Conservation (phyloP, 176 grass and related monocot genomes). For the Alloteropsis semialata region DNA sequence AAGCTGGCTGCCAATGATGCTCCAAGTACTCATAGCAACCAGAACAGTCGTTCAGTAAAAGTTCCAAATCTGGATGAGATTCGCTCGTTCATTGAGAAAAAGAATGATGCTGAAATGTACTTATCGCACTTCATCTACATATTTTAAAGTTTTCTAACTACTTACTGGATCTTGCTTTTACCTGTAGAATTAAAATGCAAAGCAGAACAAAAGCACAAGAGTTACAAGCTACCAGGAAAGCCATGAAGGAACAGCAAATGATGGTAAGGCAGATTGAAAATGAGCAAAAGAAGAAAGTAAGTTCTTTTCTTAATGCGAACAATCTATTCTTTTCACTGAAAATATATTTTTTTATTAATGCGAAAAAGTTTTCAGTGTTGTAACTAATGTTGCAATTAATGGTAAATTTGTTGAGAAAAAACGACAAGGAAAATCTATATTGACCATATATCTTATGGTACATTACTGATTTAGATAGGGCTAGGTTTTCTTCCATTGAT, state of each 20-base stretch:
- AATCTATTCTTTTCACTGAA: too few relatives aligned
- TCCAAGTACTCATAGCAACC: conserved; percentile 1
- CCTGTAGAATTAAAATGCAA: conserved; percentile 46
- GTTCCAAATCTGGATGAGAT: conserved; percentile 44
- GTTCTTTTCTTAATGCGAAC: neutral
- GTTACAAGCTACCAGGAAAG: conserved; percentile 36
- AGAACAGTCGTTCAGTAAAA: conserved; percentile 25
- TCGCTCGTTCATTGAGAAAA: conserved; percentile 42
- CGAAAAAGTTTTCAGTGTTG: neutral
- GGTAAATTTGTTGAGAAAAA: neutral
- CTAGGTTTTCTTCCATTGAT: neutral
- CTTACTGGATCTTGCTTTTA: conserved; percentile 3
- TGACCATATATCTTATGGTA: neutral
- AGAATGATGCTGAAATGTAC: conserved; percentile 50
- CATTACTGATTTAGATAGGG: neutral
- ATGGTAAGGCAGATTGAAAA: conserved; percentile 39
- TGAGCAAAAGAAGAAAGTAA: conserved; percentile 52
- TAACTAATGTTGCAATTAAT: neutral
- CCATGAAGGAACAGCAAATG: conserved; percentile 50
- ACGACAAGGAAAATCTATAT: neutral
- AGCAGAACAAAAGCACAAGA: conserved; percentile 43
- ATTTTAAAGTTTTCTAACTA: neutral
- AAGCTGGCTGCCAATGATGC: conserved; percentile 27
- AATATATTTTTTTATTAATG: too few relatives aligned
- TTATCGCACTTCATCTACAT: neutral